phyloP scores from a whole-genome alignment of 2,329 filamentous ascomycete species.

The Eutypa lata region DNA sequence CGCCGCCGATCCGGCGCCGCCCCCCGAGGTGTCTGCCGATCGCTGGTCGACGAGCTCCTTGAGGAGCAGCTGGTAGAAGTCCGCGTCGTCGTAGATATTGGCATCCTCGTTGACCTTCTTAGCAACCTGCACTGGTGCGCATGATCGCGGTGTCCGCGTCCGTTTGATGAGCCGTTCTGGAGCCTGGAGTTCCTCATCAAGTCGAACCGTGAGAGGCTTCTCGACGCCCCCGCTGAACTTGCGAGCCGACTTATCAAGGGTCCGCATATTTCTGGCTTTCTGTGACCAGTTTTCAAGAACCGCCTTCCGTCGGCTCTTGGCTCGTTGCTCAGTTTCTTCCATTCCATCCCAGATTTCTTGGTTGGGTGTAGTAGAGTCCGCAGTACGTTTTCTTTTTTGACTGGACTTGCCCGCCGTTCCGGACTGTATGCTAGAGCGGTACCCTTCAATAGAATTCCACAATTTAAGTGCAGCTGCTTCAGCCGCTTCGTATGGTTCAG shows the following conservation, averaged over 20 bases:
- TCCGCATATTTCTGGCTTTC: constrained; percentile 65
- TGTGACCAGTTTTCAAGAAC: constrained; percentile 87
- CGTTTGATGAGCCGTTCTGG: constrained; percentile 66
- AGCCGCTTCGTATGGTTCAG: constrained; percentile 66
- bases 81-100: constrained; percentile 83
- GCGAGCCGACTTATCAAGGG: constrained; percentile 46
- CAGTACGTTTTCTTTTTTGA: constrained; percentile 58
- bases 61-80: constrained; percentile 90
- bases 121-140: constrained; percentile 66
- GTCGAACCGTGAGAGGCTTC: constrained; percentile 63
- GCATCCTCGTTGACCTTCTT: constrained; percentile 55
- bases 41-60: constrained; percentile 92
- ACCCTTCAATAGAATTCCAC: constrained; percentile 74
- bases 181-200: constrained; percentile 66
- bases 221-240: constrained; percentile 51
- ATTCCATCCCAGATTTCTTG: constrained; percentile 72
- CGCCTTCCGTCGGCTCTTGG: constrained; percentile 60
- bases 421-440: constrained; percentile 60
- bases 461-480: constrained; percentile 83
- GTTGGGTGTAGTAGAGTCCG: constrained; percentile 55
- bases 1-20: constrained; percentile 42
- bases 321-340: constrained; percentile 59
- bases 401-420: constrained; percentile 42
- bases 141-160: constrained; percentile 70
- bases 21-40: constrained; percentile 60